Conservation (phyloP, 768 basidiomycete genomes). For the Lepiota subincarnata region DNA sequence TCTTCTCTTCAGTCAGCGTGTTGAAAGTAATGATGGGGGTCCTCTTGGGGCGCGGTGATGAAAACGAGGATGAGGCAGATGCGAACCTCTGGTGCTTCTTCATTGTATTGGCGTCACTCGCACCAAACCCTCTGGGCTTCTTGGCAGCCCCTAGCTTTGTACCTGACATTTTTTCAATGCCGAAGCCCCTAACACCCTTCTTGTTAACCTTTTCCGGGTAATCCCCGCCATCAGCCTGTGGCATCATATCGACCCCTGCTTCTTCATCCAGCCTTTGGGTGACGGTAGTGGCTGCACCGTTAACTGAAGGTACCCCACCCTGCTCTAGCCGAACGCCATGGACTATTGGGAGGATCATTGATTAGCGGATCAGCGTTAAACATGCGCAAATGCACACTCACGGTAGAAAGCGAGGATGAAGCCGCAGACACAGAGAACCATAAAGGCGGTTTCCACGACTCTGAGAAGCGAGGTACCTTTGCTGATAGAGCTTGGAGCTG, state of each 20-base stretch:
- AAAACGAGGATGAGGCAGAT: conserved; percentile 7
- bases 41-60: conserved; percentile 2
- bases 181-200: not conserved
- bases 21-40: not conserved
- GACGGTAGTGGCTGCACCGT: not conserved
- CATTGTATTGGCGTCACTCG: not conserved
- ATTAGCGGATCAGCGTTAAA: not conserved
- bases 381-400: not conserved
- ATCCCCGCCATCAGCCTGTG: not conserved
- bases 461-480: not conserved
- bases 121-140: not conserved
- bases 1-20: not conserved
- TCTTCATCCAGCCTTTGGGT: not conserved
- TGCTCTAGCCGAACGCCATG: not conserved
- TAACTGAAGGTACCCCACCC: not conserved
- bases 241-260: conserved; percentile 2
- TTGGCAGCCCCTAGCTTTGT: not conserved
- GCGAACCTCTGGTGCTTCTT: not conserved
- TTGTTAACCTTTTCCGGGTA: not conserved
- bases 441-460: not conserved
- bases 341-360: not conserved
- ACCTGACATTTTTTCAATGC: not conserved
- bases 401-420: conserved; percentile 6
- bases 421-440: not conserved
- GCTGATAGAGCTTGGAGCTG: not conserved